phyloP scores from a whole-genome alignment of 1,139 yeast species.

The Blastobotrys illinoisensis region DNA sequence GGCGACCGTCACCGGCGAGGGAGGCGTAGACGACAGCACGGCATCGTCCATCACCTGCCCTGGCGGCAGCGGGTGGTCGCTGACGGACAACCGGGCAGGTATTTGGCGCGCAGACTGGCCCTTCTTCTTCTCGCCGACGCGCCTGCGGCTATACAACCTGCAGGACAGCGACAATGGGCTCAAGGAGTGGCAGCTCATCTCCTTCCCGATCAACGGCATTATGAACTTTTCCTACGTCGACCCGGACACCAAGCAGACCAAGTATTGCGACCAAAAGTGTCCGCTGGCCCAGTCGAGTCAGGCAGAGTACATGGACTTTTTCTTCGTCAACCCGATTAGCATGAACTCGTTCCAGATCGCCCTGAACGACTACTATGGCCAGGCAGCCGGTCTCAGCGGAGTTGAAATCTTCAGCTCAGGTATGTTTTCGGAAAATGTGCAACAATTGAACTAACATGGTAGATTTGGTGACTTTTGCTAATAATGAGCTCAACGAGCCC shows the following conservation, averaged over 20 bases:
- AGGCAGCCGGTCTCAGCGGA: slow-evolving; percentile 63
- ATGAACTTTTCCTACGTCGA: slow-evolving; percentile 87
- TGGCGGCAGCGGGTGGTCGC: slow-evolving; percentile 50
- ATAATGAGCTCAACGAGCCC: slow-evolving; percentile 65
- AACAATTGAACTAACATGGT: not conserved
- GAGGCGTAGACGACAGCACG: slow-evolving; percentile 37
- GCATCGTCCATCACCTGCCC: slow-evolving; percentile 60
- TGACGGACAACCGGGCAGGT: slow-evolving; percentile 48
- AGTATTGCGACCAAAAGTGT: slow-evolving; percentile 79
- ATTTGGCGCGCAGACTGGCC: slow-evolving; percentile 65
- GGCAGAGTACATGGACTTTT: slow-evolving; percentile 68
- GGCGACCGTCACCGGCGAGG: slow-evolving; percentile 55
- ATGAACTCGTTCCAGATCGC: slow-evolving; percentile 61
- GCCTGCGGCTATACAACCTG: slow-evolving; percentile 61
- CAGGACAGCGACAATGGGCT: slow-evolving; percentile 48
- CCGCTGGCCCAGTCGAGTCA: slow-evolving; percentile 48
- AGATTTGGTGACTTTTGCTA: slow-evolving; percentile 60
- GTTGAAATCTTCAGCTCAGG: slow-evolving; percentile 66
- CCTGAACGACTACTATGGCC: slow-evolving; percentile 65
- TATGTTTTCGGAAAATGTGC: slow-evolving; percentile 2
- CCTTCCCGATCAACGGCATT: slow-evolving; percentile 79
- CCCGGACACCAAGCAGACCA: slow-evolving; percentile 43
- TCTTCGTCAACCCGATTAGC: slow-evolving; percentile 65
- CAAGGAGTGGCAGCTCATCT: slow-evolving; percentile 62
- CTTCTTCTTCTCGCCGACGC: slow-evolving; percentile 58